Evolutionary conservation across 139 green algal species (phyloP).

Genomic region (Chlamydomonas sp.): DNA sequence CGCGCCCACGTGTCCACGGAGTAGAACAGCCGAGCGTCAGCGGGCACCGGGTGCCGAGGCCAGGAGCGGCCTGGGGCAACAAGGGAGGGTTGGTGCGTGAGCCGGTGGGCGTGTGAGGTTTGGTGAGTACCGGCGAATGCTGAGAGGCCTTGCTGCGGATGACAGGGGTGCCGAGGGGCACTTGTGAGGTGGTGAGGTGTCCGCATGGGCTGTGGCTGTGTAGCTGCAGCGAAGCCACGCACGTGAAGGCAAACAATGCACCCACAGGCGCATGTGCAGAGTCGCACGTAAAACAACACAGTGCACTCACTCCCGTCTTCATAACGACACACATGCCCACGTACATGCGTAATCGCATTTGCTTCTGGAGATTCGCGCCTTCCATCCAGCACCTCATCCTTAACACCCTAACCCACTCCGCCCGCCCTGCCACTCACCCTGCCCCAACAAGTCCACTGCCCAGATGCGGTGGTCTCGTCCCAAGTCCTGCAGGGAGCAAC

Average conservation of each 20-base stretch:
- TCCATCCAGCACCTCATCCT: too few relatives aligned
- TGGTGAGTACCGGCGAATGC: background rate
- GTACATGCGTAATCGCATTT: too few relatives aligned
- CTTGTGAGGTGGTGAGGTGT: background rate
- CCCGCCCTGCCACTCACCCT: slow-evolving; percentile 59
- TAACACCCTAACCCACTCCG: too few relatives aligned
- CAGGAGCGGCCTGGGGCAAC: slow-evolving; percentile 2
- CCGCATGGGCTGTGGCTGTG: background rate
- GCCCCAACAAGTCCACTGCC: slow-evolving; percentile 64
- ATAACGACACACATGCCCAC: too few relatives aligned
- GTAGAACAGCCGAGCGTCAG: slow-evolving; percentile 23
- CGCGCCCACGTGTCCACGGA: slow-evolving; percentile 61
- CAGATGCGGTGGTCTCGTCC: slow-evolving; percentile 45
- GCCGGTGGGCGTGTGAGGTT: background rate
- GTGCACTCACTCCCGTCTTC: too few relatives aligned
- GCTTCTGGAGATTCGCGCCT: too few relatives aligned
- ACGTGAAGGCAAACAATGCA: background rate
- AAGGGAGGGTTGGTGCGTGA: background rate
- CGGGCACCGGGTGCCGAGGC: background rate
- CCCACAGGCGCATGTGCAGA: too few relatives aligned
- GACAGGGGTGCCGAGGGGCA: background rate
- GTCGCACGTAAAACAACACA: too few relatives aligned
- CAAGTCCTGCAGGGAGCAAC: slow-evolving; percentile 43
- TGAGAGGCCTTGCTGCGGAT: background rate
- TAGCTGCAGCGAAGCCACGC: background rate